A percentile compares a stretch with the other conserved stretches of the same genome.
These are phyloP conservation scores for Crataegus laevigata DNA, from an alignment of 306 rosid species.

Conservation along the genomic window DNA sequence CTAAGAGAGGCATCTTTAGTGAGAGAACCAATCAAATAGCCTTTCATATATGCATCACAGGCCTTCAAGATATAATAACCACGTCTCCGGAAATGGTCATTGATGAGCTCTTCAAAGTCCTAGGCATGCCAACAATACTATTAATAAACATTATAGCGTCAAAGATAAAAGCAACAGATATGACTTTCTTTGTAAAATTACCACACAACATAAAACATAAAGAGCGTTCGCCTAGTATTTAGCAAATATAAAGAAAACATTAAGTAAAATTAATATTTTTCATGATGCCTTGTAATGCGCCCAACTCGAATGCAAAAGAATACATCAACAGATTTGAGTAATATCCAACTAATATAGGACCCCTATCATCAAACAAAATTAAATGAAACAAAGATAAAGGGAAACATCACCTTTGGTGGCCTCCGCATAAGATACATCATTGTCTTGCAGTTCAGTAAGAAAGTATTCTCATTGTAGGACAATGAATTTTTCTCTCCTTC, in stretches of 20 bases:
- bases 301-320: neutral
- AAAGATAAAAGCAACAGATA: neutral
- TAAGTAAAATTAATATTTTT: neutral
- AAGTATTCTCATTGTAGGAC: conserved; percentile 92
- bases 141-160: neutral
- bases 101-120: conserved; percentile 80
- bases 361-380: neutral
- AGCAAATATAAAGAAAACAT: neutral
- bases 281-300: neutral
- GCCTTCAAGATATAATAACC: conserved; percentile 93
- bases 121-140: conserved; percentile 22
- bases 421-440: conserved; percentile 90
- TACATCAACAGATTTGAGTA: neutral
- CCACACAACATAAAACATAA: neutral
- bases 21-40: conserved; percentile 75
- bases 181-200: neutral
- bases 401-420: conserved; percentile 71
- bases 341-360: neutral
- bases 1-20: conserved; percentile 57
- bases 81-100: conserved; percentile 77
- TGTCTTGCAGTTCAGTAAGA: conserved; percentile 87
- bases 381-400: neutral
- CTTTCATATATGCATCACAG: conserved; percentile 89
- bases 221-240: neutral
- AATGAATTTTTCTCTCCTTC: conserved; percentile 98